phyloP scores from a whole-genome alignment of 2,329 filamentous ascomycete genomes.

The Pezicula rhizophila region DNA sequence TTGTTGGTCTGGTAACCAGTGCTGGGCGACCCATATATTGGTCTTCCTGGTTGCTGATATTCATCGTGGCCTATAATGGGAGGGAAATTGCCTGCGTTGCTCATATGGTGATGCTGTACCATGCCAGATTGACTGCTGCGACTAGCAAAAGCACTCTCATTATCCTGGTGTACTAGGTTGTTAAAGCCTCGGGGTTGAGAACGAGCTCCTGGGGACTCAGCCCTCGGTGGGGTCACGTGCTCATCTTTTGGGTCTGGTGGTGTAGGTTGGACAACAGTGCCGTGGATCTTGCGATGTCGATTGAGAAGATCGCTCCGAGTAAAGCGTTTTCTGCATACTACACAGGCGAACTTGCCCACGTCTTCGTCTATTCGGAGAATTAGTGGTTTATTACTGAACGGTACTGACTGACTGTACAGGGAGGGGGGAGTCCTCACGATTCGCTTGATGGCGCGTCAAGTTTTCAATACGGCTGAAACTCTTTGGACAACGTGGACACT shows the following conservation, averaged over 20 bases:
- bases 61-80: conserved; percentile 1
- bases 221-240: not conserved
- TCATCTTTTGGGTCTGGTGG: conserved; percentile 1
- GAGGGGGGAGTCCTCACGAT: conserved; percentile 18
- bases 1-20: not conserved
- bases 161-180: conserved; percentile 7
- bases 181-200: conserved; percentile 5
- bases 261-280: conserved; percentile 9
- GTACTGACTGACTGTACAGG: not conserved
- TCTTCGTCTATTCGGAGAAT: conserved; percentile 18
- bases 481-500: conserved; percentile 24
- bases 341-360: conserved; percentile 22
- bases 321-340: conserved; percentile 23
- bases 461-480: conserved; percentile 26
- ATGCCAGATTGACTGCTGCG: not conserved
- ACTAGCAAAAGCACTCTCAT: not conserved
- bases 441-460: conserved; percentile 24
- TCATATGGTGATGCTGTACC: not conserved
- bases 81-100: not conserved
- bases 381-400: not conserved
- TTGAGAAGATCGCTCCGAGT: conserved; percentile 25
- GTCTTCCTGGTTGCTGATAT: not conserved
- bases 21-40: not conserved
- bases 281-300: conserved; percentile 23
- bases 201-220: conserved; percentile 4